A percentile compares a stretch with the other conserved stretches of the same genome.
Conservation (phyloP, 306 rosid species). For the Pachyrhizus erosus region DNA sequence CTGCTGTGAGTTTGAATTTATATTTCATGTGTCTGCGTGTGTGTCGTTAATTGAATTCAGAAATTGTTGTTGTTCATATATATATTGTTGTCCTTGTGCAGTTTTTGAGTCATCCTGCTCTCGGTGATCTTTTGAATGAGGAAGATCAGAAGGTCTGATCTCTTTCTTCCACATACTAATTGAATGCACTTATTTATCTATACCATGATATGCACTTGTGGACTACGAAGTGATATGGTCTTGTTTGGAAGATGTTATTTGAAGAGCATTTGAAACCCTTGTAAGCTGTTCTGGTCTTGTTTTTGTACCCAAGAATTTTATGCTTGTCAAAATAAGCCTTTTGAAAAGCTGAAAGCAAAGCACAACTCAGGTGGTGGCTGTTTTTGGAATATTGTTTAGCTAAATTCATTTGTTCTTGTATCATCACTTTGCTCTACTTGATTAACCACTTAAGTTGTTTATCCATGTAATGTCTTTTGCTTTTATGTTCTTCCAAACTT, state of each 20-base stretch:
- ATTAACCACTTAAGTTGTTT: background rate
- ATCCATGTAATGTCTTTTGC: background rate
- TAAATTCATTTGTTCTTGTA: background rate
- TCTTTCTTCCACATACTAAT: background rate
- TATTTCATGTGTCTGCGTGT: background rate
- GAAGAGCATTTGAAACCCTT: background rate
- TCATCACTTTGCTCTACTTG: background rate
- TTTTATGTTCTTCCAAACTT: background rate
- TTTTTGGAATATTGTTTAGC: background rate
- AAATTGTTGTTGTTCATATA: no score
- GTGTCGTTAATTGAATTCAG: background rate
- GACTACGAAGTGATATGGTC: conserved; percentile 14
- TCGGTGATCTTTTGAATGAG: conserved; percentile 67
- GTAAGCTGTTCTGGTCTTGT: background rate
- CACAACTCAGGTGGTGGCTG: background rate
- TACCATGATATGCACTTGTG: no score
- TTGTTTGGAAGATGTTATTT: background rate
- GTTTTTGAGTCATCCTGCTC: conserved; percentile 92
- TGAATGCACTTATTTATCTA: background rate
- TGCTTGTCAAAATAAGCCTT: background rate
- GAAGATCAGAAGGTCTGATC: conserved; percentile 85
- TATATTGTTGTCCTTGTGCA: conserved; percentile 51
- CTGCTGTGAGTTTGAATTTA: conserved; percentile 77
- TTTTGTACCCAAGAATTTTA: background rate
- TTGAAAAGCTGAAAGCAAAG: background rate